Evolutionary conservation across 805 yeast genomes (phyloP).

Genomic region (Lachancea sp.): DNA sequence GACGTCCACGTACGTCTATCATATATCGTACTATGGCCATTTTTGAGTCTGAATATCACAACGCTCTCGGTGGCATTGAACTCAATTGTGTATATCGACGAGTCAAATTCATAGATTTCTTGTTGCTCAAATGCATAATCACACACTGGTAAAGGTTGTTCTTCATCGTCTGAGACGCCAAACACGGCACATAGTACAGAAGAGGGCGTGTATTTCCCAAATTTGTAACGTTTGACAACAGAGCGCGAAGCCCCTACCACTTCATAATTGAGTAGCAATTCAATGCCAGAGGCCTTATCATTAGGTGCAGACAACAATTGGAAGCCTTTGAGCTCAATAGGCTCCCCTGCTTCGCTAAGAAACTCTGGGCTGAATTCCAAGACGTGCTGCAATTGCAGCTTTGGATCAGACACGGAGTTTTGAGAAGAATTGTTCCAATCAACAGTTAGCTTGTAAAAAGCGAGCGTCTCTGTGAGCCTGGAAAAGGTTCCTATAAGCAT

Average conservation of each 20-base stretch:
- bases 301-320: constrained; percentile 25
- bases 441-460: constrained; percentile 27
- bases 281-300: constrained; percentile 27
- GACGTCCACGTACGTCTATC: constrained; percentile 12
- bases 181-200: constrained; percentile 15
- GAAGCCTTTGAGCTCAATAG: constrained; percentile 19
- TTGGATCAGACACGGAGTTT: constrained; percentile 27
- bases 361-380: constrained; percentile 20
- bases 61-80: not conserved
- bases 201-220: constrained; percentile 19
- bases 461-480: constrained; percentile 18
- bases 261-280: constrained; percentile 24
- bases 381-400: constrained; percentile 23
- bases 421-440: constrained; percentile 29
- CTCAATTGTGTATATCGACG: not conserved
- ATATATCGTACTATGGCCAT: constrained; percentile 11
- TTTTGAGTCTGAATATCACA: constrained; percentile 6
- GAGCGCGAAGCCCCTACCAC: constrained; percentile 19
- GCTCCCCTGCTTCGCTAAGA: constrained; percentile 20
- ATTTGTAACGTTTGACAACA: constrained; percentile 22
- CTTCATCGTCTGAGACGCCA: constrained; percentile 8
- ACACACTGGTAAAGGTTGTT: constrained; percentile 11
- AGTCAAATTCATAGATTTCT: constrained; percentile 4
- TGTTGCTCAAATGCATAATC: constrained; percentile 6
- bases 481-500: constrained; percentile 28